Base-by-base conservation (phyloP, 495 filamentous ascomycete species). In the Parmelia sp. region DNA sequence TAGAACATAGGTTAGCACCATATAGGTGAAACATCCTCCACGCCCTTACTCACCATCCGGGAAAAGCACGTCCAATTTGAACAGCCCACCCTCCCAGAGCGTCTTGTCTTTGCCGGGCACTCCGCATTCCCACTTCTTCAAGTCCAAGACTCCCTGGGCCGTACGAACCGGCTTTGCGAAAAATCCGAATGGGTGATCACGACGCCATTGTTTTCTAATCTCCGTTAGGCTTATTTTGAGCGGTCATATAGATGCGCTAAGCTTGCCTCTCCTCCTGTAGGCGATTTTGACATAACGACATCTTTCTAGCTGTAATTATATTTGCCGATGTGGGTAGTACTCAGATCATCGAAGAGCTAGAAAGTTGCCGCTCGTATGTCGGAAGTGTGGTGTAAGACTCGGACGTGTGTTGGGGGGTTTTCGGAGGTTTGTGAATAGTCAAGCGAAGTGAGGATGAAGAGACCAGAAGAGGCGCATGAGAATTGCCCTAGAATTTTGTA, bases 161-260 rank as follows among this genome's bases (percentile, higher is more conserved):
- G 86, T 93, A 68, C 91, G 89, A 60, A 88, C 75, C 3, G 95
- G 94, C 68, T 92, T 88, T 33, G 94, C 94, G 74, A 88, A 96
- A 81, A 99, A 99, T 45, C 95, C 95, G 70, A 97, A 99, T 0
- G 94, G 94, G 69, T 99, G 94, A 70, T 99, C 95, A 65, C 86
- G 86, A 55, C 94, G 86, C 94, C 94, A 99, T 76, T 95, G 91
- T 77, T 96, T 97, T 55, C 94, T 97, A 69, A 57, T 44, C 25
- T 10, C 36, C 19, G 31, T 63, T 39, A 58, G 35, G 31, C 15
- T 49, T 27, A 31, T 55, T 55, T 23, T 36, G 45, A 64, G 15
- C 31, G 25, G 44, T 25, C 27, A 17, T 49, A 35, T n/a, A 45
- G 57, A 35, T 29, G 56, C 21, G 37, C 40, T 31, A 44, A 23